These are phyloP conservation scores for Chloromonas sp. DNA, from an alignment of 163 green algal genomes.

Conservation along the genomic window DNA sequence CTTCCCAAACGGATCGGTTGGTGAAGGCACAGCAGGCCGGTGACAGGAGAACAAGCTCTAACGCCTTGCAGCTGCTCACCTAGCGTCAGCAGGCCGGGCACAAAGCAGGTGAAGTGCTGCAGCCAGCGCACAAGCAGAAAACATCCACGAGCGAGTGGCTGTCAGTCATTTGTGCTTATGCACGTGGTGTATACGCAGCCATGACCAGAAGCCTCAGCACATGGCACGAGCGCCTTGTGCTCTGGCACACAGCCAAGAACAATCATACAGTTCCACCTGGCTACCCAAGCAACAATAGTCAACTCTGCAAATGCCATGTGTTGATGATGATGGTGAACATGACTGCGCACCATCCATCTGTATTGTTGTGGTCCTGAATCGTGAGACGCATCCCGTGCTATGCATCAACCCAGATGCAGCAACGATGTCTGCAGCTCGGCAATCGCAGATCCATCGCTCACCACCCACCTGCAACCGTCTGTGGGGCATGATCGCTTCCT, in stretches of 20 bases:
- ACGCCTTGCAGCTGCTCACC: background rate
- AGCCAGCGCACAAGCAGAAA: background rate
- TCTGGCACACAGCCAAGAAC: background rate
- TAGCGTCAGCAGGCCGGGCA: slow-evolving; percentile 9
- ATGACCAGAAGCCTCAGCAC: background rate
- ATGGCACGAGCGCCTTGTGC: background rate
- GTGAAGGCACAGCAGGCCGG: background rate
- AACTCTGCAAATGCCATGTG: background rate
- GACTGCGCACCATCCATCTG: no score
- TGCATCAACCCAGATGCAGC: no score
- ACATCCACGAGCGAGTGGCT: background rate
- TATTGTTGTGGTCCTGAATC: no score
- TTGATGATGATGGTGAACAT: no score
- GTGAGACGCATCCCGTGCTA: no score
- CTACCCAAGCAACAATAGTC: background rate
- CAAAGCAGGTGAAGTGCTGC: slow-evolving; percentile 19
- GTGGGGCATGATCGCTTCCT: no score
- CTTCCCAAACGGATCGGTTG: background rate
- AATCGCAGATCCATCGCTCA: no score
- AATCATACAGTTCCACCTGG: background rate
- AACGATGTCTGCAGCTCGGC: no score
- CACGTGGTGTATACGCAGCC: no score
- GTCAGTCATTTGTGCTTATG: no score
- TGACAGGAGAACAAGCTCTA: background rate
- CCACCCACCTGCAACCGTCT: no score